Evolutionary conservation across 1,284 basidiomycete genomes (phyloP).

Genomic region (Singerocomus inundabilis): DNA sequence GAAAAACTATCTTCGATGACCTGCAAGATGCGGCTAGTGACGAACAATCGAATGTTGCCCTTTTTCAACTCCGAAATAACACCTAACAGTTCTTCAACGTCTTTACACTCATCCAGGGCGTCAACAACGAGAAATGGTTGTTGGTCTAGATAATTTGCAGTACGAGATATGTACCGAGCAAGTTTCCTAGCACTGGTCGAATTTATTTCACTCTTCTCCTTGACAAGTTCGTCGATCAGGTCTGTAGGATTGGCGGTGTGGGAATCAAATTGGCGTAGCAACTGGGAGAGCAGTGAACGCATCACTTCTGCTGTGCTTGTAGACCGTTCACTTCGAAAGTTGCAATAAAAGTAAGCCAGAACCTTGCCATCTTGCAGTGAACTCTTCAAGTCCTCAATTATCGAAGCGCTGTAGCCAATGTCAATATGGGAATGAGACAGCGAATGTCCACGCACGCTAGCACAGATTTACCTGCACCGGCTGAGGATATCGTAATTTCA

Average conservation of each 20-base stretch:
- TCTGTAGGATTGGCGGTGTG: background rate
- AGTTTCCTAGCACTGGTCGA: background rate
- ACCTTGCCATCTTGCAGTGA: background rate
- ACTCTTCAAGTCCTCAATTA: background rate
- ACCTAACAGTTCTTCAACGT: background rate
- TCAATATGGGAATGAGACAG: background rate
- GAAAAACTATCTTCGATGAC: slow-evolving; percentile 3
- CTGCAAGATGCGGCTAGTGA: slow-evolving; percentile 12
- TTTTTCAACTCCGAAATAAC: background rate
- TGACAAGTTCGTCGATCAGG: background rate
- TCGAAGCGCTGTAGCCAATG: background rate
- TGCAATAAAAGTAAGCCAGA: slow-evolving; percentile 10
- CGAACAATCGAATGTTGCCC: slow-evolving; percentile 5
- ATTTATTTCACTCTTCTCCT: background rate
- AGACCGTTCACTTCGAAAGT: slow-evolving; percentile 11
- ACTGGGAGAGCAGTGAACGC: slow-evolving; percentile 10
- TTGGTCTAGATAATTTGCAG: background rate
- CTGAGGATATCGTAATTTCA: background rate
- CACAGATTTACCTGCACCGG: background rate
- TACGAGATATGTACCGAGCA: slow-evolving; percentile 1
- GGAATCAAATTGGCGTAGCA: background rate
- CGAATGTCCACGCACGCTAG: background rate
- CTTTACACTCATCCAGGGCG: slow-evolving; percentile 13
- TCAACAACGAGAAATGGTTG: slow-evolving; percentile 12
- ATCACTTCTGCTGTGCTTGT: slow-evolving; percentile 7